Percentiles rank a stretch among this genome's conserved stretches.
These are phyloP conservation scores for Auricularia cornea DNA, from an alignment of 768 basidiomycete species.

Conservation along the genomic window DNA sequence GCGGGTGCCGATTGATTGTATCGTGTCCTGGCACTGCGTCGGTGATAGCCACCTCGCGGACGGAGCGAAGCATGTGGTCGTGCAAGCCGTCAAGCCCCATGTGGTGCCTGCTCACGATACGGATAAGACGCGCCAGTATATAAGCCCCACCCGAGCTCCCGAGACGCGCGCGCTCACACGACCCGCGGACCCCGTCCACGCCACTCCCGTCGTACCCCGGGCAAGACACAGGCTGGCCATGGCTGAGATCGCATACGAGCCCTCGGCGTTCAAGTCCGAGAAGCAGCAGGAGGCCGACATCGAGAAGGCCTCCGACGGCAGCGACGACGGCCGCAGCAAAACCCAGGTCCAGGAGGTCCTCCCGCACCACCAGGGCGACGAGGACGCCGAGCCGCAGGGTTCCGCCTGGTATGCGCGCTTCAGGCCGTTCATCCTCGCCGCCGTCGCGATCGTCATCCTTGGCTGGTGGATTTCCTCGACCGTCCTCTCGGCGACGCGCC, in stretches of 20 bases:
- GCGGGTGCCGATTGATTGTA: neutral
- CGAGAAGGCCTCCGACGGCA: constrained; percentile 15
- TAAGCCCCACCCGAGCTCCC: neutral
- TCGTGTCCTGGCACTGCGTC: neutral
- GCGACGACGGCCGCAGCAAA: constrained; percentile 10
- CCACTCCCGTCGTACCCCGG: neutral
- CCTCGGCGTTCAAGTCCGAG: neutral
- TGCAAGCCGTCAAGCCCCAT: neutral
- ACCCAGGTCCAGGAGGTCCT: constrained; percentile 11
- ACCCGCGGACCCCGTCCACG: neutral
- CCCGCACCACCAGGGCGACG: neutral
- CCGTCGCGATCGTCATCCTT: constrained; percentile 52
- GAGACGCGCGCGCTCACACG: neutral
- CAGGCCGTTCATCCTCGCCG: constrained; percentile 36
- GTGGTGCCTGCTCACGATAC: neutral
- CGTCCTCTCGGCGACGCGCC: constrained; percentile 57
- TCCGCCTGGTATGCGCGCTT: constrained; percentile 9
- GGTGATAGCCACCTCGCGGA: neutral
- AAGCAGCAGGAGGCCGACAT: constrained; percentile 11
- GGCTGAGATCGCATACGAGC: neutral
- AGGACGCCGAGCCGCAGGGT: constrained; percentile 7
- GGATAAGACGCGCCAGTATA: neutral
- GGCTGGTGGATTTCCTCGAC: constrained; percentile 84
- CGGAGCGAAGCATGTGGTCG: neutral
- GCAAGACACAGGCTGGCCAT: neutral